phyloP scores from a whole-genome alignment of 1,284 basidiomycete species.

The Cutaneotrichosporon dermatis region DNA sequence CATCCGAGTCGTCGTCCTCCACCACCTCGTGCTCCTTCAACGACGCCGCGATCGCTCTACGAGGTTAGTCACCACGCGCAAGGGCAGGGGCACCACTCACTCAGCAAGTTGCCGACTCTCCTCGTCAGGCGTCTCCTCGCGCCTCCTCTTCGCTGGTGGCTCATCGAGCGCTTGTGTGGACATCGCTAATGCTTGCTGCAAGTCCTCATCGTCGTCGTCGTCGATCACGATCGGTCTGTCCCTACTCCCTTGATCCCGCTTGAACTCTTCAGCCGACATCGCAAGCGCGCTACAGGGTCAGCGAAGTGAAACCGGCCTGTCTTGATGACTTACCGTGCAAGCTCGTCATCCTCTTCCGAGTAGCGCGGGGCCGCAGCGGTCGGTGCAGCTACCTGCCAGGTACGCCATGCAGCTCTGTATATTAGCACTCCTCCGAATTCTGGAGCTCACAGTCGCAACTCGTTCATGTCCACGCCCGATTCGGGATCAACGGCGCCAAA shows the following conservation, averaged over 20 bases:
- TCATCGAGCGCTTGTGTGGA: conserved; percentile 20
- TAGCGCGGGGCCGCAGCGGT: conserved; percentile 15
- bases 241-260: not conserved
- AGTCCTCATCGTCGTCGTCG: conserved; percentile 33
- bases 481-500: conserved; percentile 22
- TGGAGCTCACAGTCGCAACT: conserved; percentile 29
- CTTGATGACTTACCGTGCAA: conserved; percentile 36
- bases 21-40: conserved; percentile 2
- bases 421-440: too few species aligned
- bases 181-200: conserved; percentile 22
- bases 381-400: conserved; percentile 25
- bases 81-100: conserved; percentile 27
- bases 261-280: conserved; percentile 26
- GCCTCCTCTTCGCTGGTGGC: conserved; percentile 23
- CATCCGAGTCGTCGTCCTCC: conserved; percentile 9
- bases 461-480: conserved; percentile 18
- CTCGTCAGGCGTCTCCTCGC: conserved; percentile 40
- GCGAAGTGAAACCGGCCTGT: not conserved
- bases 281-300: conserved; percentile 24
- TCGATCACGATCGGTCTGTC: conserved; percentile 7
- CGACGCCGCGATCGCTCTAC: conserved; percentile 36
- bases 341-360: conserved; percentile 34
- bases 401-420: conserved; percentile 38
- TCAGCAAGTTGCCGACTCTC: conserved; percentile 37
- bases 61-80: not conserved